Evolutionary conservation across 495 filamentous ascomycete species (phyloP).

Genomic region (Hyphodiscus hymeniophilus): DNA sequence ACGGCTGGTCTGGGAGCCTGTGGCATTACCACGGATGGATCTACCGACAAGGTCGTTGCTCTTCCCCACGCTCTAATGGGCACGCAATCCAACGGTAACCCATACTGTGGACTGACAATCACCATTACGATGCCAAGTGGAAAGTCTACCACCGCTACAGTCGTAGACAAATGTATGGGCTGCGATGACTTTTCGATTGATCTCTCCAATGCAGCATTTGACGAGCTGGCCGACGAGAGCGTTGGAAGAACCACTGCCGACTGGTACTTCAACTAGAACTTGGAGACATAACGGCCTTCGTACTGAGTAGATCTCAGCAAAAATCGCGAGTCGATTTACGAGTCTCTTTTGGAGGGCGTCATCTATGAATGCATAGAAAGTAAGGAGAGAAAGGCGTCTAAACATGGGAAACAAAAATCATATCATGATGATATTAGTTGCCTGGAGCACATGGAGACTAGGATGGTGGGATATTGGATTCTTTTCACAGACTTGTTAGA

Average conservation of each 20-base stretch:
- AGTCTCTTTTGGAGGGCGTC: conserved; percentile 15
- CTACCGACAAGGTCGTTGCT: conserved; percentile 19
- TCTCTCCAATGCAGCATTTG: conserved; percentile 37
- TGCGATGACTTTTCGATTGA: conserved; percentile 41
- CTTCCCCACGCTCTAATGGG: conserved; percentile 37
- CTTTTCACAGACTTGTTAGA: neutral
- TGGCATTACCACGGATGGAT: conserved; percentile 16
- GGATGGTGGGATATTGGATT: neutral
- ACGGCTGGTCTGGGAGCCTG: conserved; percentile 20
- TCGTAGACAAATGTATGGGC: conserved; percentile 72
- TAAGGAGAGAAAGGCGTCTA: neutral
- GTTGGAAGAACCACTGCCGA: conserved; percentile 9
- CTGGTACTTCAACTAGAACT: conserved; percentile 22
- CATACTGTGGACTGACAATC: conserved; percentile 58
- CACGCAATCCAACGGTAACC: conserved; percentile 42
- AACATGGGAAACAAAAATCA: conserved; percentile 4
- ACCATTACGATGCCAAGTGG: conserved; percentile 46
- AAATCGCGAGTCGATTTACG: conserved; percentile 21
- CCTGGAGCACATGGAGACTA: conserved; percentile 16
- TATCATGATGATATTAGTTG: conserved; percentile 13
- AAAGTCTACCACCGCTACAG: conserved; percentile 44
- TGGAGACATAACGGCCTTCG: neutral
- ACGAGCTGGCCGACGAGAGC: conserved; percentile 20
- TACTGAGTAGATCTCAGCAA: conserved; percentile 24
- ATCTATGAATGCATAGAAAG: conserved; percentile 1